A percentile compares a stretch with the other conserved stretches of the same genome.
These are phyloP conservation scores for Thecaphora thlaspeos DNA, from an alignment of 1,284 basidiomycete genomes.

Conservation along the genomic window DNA sequence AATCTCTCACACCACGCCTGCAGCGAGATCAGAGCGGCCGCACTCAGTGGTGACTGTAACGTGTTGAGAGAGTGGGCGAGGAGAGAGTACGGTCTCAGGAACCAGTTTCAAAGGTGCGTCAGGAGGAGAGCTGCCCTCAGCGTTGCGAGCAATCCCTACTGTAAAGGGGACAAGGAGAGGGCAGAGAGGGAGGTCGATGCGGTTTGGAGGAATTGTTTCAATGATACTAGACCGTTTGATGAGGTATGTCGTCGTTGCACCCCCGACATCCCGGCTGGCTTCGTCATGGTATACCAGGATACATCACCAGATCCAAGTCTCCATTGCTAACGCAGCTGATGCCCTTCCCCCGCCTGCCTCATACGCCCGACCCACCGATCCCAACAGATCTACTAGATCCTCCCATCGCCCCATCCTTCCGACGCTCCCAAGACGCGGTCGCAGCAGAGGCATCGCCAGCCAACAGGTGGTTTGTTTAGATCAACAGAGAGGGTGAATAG, in stretches of 20 bases:
- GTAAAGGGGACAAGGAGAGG: slow-evolving; percentile 67
- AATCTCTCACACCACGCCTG: slow-evolving; percentile 92
- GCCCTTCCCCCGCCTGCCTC: background rate
- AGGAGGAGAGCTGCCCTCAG: slow-evolving; percentile 81
- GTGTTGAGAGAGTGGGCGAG: slow-evolving; percentile 74
- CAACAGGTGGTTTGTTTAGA: no score
- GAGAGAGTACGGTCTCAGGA: slow-evolving; percentile 77
- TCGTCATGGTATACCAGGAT: no score
- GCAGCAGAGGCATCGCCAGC: no score
- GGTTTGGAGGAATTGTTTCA: slow-evolving; percentile 94
- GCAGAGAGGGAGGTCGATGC: slow-evolving; percentile 90
- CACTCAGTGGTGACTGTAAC: slow-evolving; percentile 85
- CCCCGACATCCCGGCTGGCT: no score
- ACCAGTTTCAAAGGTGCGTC: slow-evolving; percentile 85
- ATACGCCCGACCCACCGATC: background rate
- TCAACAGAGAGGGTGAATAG: no score
- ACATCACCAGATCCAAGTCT: no score
- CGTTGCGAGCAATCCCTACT: slow-evolving; percentile 77
- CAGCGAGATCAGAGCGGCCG: slow-evolving; percentile 92
- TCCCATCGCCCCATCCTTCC: background rate
- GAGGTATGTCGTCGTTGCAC: no score
- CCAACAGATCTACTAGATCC: slow-evolving; percentile 38
- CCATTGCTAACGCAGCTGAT: no score
- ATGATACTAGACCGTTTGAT: slow-evolving; percentile 93
- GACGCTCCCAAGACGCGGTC: background rate